phyloP scores from a whole-genome alignment of 306 rosid species.

The Rosa lucieae region DNA sequence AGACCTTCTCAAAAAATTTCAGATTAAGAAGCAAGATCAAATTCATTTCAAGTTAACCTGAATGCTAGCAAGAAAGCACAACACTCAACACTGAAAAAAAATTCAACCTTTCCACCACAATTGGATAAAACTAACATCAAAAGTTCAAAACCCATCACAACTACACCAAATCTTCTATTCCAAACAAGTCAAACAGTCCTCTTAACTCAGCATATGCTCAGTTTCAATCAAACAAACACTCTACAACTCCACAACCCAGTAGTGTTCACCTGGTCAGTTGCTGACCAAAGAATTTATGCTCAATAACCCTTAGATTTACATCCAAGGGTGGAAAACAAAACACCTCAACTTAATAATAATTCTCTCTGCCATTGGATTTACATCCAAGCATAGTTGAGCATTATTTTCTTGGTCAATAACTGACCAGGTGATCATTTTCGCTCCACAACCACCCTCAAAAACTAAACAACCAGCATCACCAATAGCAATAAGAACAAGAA shows the following conservation, averaged over 20 bases:
- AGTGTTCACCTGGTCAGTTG: no score
- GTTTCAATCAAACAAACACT: not conserved
- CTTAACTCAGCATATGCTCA: constrained; percentile 2
- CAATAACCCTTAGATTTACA: no score
- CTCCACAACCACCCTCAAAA: constrained; percentile 1
- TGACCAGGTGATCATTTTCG: no score
- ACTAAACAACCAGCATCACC: not conserved
- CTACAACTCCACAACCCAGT: not conserved
- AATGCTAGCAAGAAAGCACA: not conserved
- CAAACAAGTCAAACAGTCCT: constrained; percentile 3
- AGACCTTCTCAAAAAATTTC: not conserved
- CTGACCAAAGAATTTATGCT: no score
- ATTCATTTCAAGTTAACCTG: not conserved
- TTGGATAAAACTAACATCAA: not conserved
- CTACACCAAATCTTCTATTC: constrained; percentile 6
- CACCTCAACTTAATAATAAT: no score
- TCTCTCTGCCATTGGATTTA: no score
- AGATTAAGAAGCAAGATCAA: not conserved
- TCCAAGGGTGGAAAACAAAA: no score
- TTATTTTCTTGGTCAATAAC: no score
- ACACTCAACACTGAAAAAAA: not conserved
- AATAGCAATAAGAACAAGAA: not conserved
- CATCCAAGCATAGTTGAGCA: no score
- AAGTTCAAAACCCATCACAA: constrained; percentile 2
- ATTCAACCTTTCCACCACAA: not conserved